Percentiles rank a stretch among this genome's conserved stretches.
Evolutionary conservation across 169 alveolate genomes (phyloP).

Genomic region (Cryptosporidium parvum): DNA sequence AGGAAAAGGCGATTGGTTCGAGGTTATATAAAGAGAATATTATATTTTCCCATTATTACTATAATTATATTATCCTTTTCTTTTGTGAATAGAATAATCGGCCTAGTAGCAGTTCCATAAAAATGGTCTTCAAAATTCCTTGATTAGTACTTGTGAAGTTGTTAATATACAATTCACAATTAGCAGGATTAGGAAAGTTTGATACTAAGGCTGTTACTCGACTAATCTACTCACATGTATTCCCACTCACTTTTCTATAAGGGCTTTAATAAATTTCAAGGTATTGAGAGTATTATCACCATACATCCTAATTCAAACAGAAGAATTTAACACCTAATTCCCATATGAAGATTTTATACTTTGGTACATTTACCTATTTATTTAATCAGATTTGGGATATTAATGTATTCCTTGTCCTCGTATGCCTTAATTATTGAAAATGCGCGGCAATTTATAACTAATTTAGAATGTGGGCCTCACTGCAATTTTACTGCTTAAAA

Average conservation of each 20-base stretch:
- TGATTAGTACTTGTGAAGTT: not conserved
- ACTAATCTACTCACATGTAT: not conserved
- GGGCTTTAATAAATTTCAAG: not conserved
- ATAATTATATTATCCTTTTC: not conserved
- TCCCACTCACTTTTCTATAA: not conserved
- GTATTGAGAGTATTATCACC: not conserved
- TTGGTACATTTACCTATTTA: constrained; percentile 13
- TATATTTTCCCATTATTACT: not conserved
- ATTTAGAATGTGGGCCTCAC: not conserved
- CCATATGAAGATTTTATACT: not conserved
- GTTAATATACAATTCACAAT: constrained; percentile 6
- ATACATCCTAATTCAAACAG: not conserved
- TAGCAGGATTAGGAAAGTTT: not conserved
- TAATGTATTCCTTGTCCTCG: not conserved
- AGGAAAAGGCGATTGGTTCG: not conserved
- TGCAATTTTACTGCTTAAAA: not conserved
- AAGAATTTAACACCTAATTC: not conserved
- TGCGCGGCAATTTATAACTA: constrained; percentile 1
- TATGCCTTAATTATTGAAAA: not conserved
- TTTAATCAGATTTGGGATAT: not conserved
- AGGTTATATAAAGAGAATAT: not conserved
- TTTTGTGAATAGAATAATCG: not conserved
- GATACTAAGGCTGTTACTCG: not conserved
- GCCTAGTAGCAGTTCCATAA: not conserved
- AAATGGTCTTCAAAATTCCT: not conserved